Base-by-base conservation (phyloP, 768 basidiomycete genomes). In the Boletellus ananas region DNA sequence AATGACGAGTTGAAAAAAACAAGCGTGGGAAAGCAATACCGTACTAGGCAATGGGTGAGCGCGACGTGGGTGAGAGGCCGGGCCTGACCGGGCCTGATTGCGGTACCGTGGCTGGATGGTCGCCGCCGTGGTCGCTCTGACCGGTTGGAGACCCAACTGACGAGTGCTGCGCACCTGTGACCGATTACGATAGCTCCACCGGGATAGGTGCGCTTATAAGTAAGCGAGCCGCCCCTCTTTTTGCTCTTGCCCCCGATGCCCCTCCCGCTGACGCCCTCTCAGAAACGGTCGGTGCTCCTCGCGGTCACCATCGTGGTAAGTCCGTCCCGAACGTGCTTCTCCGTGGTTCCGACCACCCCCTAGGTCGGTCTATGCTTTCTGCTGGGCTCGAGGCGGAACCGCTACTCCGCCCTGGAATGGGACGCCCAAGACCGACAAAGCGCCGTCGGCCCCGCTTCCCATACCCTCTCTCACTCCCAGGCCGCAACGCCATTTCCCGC, bases 1-100 rank as follows among this genome's bases (percentile, higher is more conserved):
- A 63, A 63, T 61, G 61, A 68, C 60, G 56, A 49, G 43, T 33
- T 45, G 37, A 73, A 75, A 72, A 66, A 59, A 59, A 56, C 62
- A 66, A 72, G 69, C 54, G 52, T 65, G 66, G 18, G 59, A 40
- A 61, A 61, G 36, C 4, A 18, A 17, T 58, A 12, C 58, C 67
- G 47, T 52, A 59, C 45, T 45, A 29, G 35, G 55, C 20, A 6
- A 6, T 4, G 31, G 11, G 16, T 35, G 29, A 25, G 23, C 23
- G 23, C 23, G 23, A 25, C 3, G 23, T 25, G 23, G 23, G 23
- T 25, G n/a, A n/a, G n/a, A n/a, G n/a, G n/a, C 23, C 23, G 23
- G 23, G 4, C 5, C 23, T 5, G 23, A 25, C 5, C 4, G 23
- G 23, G 23, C 23, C 23, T 25, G 23, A 23, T 23, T n/a, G n/a